phyloP scores from a whole-genome alignment of 345 rosid genomes.

The Rhodamnia argentea region DNA sequence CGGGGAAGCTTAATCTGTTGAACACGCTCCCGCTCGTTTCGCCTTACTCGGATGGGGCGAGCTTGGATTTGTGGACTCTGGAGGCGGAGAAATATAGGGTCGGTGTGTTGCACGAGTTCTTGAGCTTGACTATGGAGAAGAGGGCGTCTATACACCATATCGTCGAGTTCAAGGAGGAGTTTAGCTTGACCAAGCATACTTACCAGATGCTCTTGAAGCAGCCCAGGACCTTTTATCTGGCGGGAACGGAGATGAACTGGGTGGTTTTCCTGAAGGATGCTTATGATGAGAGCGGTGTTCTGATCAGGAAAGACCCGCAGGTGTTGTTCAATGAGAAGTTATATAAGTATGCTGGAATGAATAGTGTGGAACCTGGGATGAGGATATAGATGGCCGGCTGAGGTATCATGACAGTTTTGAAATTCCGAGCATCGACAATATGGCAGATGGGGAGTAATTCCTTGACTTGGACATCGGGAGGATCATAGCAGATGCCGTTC shows the following conservation, averaged over 20 bases:
- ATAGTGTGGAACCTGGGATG: slow-evolving; percentile 6
- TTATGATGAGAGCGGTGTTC: slow-evolving; percentile 43
- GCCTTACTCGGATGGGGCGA: slow-evolving; percentile 67
- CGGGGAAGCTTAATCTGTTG: slow-evolving; percentile 40
- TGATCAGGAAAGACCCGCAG: slow-evolving; percentile 66
- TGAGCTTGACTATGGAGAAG: slow-evolving; percentile 87
- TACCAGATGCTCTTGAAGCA: slow-evolving; percentile 79
- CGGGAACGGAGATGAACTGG: slow-evolving; percentile 97
- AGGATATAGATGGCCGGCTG: not conserved
- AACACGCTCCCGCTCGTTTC: slow-evolving; percentile 76
- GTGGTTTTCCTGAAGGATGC: slow-evolving; percentile 61
- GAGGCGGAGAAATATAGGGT: slow-evolving; percentile 90
- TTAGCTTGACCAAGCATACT: slow-evolving; percentile 77
- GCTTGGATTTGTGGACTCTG: slow-evolving; percentile 54
- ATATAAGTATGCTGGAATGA: slow-evolving; percentile 40
- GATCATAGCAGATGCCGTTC: not conserved
- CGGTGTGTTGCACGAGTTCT: slow-evolving; percentile 75
- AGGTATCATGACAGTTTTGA: not conserved
- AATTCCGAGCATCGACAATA: not conserved
- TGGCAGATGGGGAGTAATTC: not conserved
- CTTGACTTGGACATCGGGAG: not conserved
- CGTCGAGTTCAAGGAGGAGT: slow-evolving; percentile 87
- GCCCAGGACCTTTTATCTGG: slow-evolving; percentile 67
- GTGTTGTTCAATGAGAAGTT: slow-evolving; percentile 62
- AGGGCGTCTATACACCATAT: slow-evolving; percentile 81